Evolutionary conservation across 179 eudicot genomes (phyloP).

Genomic region (Beta corolliflora): DNA sequence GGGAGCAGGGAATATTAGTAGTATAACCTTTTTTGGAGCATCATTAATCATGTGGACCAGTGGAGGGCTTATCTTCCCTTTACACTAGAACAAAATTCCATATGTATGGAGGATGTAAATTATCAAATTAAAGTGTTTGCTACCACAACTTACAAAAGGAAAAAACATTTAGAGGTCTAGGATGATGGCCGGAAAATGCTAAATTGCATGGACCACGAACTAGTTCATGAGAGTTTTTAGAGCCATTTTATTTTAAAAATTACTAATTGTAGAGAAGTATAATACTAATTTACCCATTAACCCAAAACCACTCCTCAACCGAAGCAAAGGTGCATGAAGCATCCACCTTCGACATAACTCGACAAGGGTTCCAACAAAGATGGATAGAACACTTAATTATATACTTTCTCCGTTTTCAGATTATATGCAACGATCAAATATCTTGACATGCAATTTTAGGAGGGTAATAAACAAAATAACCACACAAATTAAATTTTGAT

Average conservation of each 20-base stretch:
- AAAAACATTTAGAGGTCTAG: constrained; percentile 6
- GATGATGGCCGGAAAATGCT: neutral
- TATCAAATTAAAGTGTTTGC: constrained; percentile 6
- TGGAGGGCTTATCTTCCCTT: constrained; percentile 24
- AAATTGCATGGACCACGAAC: constrained; percentile 13
- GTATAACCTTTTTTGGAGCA: constrained; percentile 31
- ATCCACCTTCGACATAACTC: no score
- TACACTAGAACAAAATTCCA: constrained; percentile 28
- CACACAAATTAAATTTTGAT: no score
- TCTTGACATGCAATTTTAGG: no score
- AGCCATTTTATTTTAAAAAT: neutral
- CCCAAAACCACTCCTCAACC: neutral
- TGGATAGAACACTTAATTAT: no score
- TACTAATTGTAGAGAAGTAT: neutral
- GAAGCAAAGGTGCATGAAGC: no score
- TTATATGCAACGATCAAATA: no score
- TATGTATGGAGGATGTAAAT: constrained; percentile 27
- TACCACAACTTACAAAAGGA: constrained; percentile 10
- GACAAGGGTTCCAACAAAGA: no score
- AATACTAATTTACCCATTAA: neutral
- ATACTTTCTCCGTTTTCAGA: no score
- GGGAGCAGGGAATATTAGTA: constrained; percentile 32
- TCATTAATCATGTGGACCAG: constrained; percentile 37
- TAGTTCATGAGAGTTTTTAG: neutral
- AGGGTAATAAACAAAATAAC: no score